phyloP scores from a whole-genome alignment of 176 grass and related monocot genomes.

The Themeda triandra region DNA sequence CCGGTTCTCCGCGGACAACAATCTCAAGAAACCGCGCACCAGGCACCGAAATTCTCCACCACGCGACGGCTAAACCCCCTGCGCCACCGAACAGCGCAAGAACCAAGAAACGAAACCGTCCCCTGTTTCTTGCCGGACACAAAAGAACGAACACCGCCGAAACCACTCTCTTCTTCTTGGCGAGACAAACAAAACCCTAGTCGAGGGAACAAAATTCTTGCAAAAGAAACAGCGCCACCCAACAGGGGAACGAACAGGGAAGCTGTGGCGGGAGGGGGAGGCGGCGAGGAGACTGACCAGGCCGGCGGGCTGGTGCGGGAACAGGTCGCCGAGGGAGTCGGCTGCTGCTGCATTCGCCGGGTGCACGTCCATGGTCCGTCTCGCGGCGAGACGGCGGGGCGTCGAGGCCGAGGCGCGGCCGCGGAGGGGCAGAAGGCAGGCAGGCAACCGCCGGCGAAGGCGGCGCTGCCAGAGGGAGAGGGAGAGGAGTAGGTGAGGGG shows the following conservation, averaged over 20 bases:
- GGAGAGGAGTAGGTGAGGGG: slow-evolving; percentile 8
- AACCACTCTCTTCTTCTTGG: neutral
- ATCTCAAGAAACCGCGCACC: neutral
- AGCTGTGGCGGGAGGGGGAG: neutral
- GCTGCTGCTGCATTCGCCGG: slow-evolving; percentile 29
- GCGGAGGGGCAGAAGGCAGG: neutral
- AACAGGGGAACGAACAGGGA: neutral
- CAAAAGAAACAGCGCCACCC: neutral
- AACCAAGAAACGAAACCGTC: neutral
- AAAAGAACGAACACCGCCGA: neutral
- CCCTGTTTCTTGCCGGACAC: neutral
- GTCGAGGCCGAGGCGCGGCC: neutral
- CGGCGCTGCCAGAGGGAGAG: neutral
- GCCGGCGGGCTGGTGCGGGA: slow-evolving; percentile 27
- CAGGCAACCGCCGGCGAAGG: slow-evolving; percentile 12
- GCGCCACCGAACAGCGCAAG: neutral
- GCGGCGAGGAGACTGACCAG: slow-evolving; percentile 24
- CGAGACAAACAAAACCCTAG: no score
- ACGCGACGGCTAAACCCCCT: slow-evolving; percentile 3
- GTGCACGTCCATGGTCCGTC: slow-evolving; percentile 35
- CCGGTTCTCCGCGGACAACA: neutral
- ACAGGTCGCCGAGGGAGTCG: slow-evolving; percentile 23
- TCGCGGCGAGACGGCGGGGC: neutral
- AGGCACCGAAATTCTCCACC: neutral
- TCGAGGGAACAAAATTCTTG: neutral